phyloP scores from a whole-genome alignment of 2,329 filamentous ascomycete species.

The Colletotrichum tamarilloi region DNA sequence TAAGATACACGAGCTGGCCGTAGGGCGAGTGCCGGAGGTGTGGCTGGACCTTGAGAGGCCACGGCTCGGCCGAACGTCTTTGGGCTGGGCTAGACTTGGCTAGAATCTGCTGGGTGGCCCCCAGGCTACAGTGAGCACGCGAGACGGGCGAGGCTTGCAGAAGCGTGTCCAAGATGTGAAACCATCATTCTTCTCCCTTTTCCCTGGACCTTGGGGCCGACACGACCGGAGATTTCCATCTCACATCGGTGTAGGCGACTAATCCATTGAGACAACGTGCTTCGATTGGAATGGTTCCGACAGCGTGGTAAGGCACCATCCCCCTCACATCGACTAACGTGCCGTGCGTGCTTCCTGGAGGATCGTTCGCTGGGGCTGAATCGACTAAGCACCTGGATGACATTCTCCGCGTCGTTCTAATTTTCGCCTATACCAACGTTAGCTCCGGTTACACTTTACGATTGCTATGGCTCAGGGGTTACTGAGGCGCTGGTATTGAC shows the following conservation, averaged over 20 bases:
- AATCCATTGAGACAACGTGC: conserved; percentile 1
- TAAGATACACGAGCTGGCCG: background rate
- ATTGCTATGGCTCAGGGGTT: background rate
- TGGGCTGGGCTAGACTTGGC: conserved; percentile 9
- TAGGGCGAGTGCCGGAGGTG: background rate
- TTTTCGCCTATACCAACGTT: background rate
- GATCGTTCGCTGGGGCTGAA: background rate
- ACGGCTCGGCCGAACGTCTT: conserved; percentile 7
- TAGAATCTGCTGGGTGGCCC: conserved; percentile 6
- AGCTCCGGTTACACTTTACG: background rate
- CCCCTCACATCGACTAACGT: conserved; percentile 13
- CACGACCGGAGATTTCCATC: background rate
- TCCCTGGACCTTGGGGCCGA: background rate
- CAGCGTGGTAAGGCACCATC: conserved; percentile 2
- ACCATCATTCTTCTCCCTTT: background rate
- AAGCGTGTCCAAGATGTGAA: background rate
- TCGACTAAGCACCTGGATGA: background rate
- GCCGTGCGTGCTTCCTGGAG: background rate
- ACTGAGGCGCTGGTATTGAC: background rate
- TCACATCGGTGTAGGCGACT: conserved; percentile 12
- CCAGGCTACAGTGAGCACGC: conserved; percentile 9
- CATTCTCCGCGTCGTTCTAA: background rate
- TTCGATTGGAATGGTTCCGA: conserved; percentile 24
- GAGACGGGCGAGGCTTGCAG: conserved; percentile 17
- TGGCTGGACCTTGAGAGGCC: conserved; percentile 23